Conservation (phyloP, 1,139 yeast genomes). For the Hyphopichia khmerensis region DNA sequence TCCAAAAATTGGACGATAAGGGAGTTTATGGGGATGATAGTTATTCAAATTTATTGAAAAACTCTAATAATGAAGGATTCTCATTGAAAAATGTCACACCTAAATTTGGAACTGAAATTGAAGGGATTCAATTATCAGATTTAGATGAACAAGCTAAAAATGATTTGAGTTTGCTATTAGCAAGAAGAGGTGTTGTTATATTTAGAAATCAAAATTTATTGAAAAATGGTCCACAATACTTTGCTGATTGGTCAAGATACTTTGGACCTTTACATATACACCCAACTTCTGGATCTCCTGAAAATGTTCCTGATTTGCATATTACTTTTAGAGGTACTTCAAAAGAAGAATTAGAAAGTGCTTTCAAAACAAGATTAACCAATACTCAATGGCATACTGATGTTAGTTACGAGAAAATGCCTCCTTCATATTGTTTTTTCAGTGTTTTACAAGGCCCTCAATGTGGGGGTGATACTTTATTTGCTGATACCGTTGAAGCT, state of each 20-base stretch:
- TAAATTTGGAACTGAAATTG: conserved; percentile 24
- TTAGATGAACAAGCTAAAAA: conserved; percentile 30
- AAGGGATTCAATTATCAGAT: conserved; percentile 26
- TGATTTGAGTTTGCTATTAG: conserved; percentile 38
- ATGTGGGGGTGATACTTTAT: conserved; percentile 39
- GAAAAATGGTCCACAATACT: conserved; percentile 30
- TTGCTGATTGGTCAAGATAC: conserved; percentile 28
- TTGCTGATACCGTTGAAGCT: conserved; percentile 35
- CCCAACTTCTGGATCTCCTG: conserved; percentile 42
- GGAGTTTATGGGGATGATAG: conserved; percentile 19
- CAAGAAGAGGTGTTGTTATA: conserved; percentile 41
- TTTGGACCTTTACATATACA: conserved; percentile 41
- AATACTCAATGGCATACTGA: conserved; percentile 44
- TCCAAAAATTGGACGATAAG: conserved; percentile 21
- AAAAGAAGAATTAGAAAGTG: conserved; percentile 22
- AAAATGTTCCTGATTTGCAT: conserved; percentile 35
- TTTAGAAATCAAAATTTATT: conserved; percentile 41
- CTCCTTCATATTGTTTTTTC: conserved; percentile 38
- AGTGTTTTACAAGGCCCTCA: conserved; percentile 40
- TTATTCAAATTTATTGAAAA: conserved; percentile 15
- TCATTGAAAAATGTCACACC: conserved; percentile 20
- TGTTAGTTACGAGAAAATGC: conserved; percentile 39
- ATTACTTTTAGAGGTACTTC: conserved; percentile 30
- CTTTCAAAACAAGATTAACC: conserved; percentile 22
- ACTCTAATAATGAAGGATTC: conserved; percentile 5